Evolutionary conservation across 768 basidiomycete species (phyloP), one percentile per base, ranked within the genome.

Genomic region (Pleurotus tuber-regium): DNA sequence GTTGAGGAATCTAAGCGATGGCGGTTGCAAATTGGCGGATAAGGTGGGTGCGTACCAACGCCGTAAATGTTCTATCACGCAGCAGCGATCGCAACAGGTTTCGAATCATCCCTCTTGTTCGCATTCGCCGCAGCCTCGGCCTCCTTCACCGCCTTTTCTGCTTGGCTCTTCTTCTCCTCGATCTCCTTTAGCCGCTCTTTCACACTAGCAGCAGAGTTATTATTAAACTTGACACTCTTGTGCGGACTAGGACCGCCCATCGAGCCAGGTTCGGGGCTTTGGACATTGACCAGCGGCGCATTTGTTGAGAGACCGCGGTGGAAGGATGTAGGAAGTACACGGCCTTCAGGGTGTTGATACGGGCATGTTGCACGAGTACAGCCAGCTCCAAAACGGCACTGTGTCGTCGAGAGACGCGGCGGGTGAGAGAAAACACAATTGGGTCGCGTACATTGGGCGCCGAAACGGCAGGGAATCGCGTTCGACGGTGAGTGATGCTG

Each of bases 261-360:
- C 16, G 82, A 77, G 16, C 86, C 87, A 2, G 84, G 70, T 66
- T 82, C 84, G 5, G 87, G 86, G 0, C 75, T 76, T 4, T 72
- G 63, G 0, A 89, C 80, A 47, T 62, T 86, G 33, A 87, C 82
- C 56, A 87, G 57, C 5, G 86, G 84, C 0, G 80, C 78, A 23
- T 69, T 75, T 3, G 78, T 72, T 12, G 82, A 76, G 23, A 92
- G 66, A 0, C 90, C 89, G 18, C 89, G 85, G 62, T 92, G 88
- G 77, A 93, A 93, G 10, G 83, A 72, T 2, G 82, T 75, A 2
- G 91, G 90, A 6, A 92, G 75, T 19, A 89, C 87, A 10, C 91
- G 86, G 8, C 87, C 88, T 51, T 89, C 83, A 0, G 96, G 96
- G 63, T 99, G 96, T 56, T 89, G 83, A 77, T 87, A 99, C n/a